These are phyloP conservation scores for Paxillus involutus DNA, from an alignment of 768 basidiomycete genomes.

Conservation along the genomic window DNA sequence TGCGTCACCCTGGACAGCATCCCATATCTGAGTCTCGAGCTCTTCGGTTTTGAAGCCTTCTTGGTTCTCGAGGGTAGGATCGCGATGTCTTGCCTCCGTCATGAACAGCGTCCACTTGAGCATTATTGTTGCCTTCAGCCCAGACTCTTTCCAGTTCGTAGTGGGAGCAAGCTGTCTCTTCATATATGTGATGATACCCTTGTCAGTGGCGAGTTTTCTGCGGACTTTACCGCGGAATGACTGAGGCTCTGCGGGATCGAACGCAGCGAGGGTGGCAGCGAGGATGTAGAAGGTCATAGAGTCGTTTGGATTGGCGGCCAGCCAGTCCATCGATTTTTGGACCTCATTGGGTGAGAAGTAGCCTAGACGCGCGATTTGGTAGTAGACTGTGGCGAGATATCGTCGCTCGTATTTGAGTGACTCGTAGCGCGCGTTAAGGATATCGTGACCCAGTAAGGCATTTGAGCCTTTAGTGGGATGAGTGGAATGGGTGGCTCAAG, in stretches of 20 bases:
- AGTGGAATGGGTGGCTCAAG: not conserved
- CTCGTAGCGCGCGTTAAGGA: constrained; percentile 66
- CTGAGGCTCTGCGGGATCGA: constrained; percentile 65
- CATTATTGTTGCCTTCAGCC: constrained; percentile 70
- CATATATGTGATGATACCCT: constrained; percentile 54
- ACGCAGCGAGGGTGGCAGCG: constrained; percentile 57
- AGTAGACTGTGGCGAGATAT: constrained; percentile 61
- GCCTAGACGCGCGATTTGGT: constrained; percentile 62
- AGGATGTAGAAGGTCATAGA: constrained; percentile 70
- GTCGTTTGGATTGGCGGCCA: constrained; percentile 63
- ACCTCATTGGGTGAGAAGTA: constrained; percentile 61
- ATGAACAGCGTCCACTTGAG: constrained; percentile 89
- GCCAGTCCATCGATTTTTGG: constrained; percentile 67
- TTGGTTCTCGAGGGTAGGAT: constrained; percentile 61
- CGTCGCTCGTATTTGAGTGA: constrained; percentile 76
- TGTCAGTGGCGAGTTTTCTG: constrained; percentile 46
- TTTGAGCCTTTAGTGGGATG: constrained; percentile 34
- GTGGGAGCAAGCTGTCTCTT: constrained; percentile 51
- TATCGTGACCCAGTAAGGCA: constrained; percentile 60
- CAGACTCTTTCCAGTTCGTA: constrained; percentile 65
- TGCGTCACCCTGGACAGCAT: constrained; percentile 79
- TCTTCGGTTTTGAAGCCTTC: constrained; percentile 74
- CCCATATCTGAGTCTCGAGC: constrained; percentile 79
- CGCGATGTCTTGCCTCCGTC: constrained; percentile 70
- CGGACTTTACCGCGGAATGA: constrained; percentile 46